Percentiles rank a stretch among this genome's conserved stretches.
Conservation (phyloP, 352 stramenopile genomes). For the Globisporangium spinosum region DNA sequence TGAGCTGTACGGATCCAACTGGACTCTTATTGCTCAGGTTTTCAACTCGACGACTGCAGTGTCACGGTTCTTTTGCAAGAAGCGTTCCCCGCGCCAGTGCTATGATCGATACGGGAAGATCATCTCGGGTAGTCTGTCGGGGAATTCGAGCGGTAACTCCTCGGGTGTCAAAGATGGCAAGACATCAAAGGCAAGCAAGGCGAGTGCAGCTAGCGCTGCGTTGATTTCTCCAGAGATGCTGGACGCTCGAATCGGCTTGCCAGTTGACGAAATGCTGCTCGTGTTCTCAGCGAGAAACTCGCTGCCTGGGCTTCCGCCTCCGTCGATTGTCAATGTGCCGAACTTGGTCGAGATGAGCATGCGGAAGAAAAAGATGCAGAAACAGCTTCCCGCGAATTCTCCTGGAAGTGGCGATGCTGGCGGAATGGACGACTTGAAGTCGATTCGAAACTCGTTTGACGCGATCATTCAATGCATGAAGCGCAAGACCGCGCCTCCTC, state of each 20-base stretch:
- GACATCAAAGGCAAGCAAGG: slow-evolving; percentile 30
- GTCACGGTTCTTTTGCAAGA: slow-evolving; percentile 70
- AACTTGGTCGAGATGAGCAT: slow-evolving; percentile 53
- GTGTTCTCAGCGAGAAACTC: slow-evolving; percentile 48
- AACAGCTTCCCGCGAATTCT: slow-evolving; percentile 22
- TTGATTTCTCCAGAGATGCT: slow-evolving; percentile 45
- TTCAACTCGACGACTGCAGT: slow-evolving; percentile 72
- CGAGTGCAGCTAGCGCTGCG: slow-evolving; percentile 28
- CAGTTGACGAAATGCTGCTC: slow-evolving; percentile 47
- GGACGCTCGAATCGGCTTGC: slow-evolving; percentile 60
- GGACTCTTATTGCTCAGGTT: slow-evolving; percentile 84
- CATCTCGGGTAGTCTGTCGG: slow-evolving; percentile 49
- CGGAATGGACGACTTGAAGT: slow-evolving; percentile 67
- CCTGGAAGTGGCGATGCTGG: slow-evolving; percentile 19
- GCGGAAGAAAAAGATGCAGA: slow-evolving; percentile 44
- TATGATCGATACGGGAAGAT: slow-evolving; percentile 86
- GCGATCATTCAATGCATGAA: slow-evolving; percentile 88
- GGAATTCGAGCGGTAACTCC: slow-evolving; percentile 5
- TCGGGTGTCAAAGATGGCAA: slow-evolving; percentile 41
- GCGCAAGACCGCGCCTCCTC: slow-evolving; percentile 63
- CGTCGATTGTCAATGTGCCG: slow-evolving; percentile 50
- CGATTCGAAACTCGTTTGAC: slow-evolving; percentile 76
- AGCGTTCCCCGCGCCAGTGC: slow-evolving; percentile 77
- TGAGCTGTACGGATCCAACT: slow-evolving; percentile 84
- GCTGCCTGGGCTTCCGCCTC: slow-evolving; percentile 57